Base-by-base conservation (phyloP, 306 rosid genomes). In the Cicer pinnatifidum region DNA sequence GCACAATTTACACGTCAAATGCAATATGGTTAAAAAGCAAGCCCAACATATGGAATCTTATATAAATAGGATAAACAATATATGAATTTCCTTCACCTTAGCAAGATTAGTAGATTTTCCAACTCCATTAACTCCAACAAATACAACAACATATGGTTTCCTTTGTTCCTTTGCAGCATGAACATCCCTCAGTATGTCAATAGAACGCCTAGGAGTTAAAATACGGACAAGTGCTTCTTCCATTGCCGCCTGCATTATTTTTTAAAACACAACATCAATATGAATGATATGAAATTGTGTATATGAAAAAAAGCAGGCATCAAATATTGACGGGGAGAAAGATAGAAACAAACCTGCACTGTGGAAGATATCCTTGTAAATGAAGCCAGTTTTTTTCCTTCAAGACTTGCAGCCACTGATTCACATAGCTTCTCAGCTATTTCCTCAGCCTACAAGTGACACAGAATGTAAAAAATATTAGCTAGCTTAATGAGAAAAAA, bases 401-500 rank as follows among this genome's bases (percentile, higher is more conserved):
- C 99, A 54, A 94, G 99, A 78, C 99, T 94, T 68, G 95, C 91
- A 65, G 99, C 93, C 79, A 94, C 99, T 15, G 99, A 94, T 71
- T 94, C 99, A 84, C 99, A 94, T 62, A 94, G 89, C 83, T 94
- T 94, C 87, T 91, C 97, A 12, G 99, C 99, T 87, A 94, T 94
- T 81, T 91, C 99, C 85, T 91, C 99, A 15, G 97, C 99, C 97
- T 94, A 78, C 48, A 62, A 76, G 75, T 46, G 62, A 69, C 74
- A 69, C n/a, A 71, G 16, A 67, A 75, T 46, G 80, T 46, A 79
- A 71, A 13, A 72, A 72, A 69, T 8, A 74, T 78, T 72, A 73
- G 74, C 47, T 38, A 45, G 54, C 64, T 12, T 43, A 23, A 65
- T 8, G 16, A 53, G 28, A 69, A 51, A 37, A 62, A 81, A 70